phyloP scores from a whole-genome alignment of 257 asterid genomes.

The Gentiana straminea region DNA sequence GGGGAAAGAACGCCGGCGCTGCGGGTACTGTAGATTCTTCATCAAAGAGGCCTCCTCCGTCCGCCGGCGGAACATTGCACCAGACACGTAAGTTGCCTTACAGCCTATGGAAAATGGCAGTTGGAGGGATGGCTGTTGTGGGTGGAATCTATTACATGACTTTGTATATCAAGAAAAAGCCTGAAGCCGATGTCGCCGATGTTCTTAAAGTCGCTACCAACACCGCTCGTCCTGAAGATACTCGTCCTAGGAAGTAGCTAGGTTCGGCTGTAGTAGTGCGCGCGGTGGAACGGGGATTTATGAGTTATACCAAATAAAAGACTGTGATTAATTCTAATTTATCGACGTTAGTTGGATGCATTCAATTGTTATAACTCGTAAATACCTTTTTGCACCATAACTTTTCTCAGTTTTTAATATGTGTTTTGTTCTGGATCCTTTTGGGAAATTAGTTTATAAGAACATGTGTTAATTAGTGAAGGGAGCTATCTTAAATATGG shows the following conservation, averaged over 20 bases:
- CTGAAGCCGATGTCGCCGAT: constrained; percentile 51
- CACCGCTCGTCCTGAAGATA: constrained; percentile 29
- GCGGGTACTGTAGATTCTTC: constrained; percentile 44
- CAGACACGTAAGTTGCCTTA: constrained; percentile 3
- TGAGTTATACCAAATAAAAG: no score
- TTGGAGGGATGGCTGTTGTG: constrained; percentile 32
- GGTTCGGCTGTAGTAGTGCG: no score
- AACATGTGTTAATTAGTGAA: no score
- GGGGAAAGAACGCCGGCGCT: constrained; percentile 72
- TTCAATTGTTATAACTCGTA: no score
- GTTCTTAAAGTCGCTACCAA: constrained; percentile 47
- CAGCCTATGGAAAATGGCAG: constrained; percentile 12
- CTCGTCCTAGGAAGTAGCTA: constrained; percentile 43
- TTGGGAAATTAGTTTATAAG: no score
- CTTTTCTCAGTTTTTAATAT: no score
- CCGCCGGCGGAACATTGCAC: constrained; percentile 57
- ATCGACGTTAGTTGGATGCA: no score
- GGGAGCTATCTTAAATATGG: no score
- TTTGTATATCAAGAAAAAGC: constrained; percentile 53
- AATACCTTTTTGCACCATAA: no score
- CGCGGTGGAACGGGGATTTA: no score
- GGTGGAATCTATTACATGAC: constrained; percentile 58
- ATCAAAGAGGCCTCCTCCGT: constrained; percentile 47
- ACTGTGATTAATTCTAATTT: no score
- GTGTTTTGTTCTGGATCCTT: no score